These are phyloP conservation scores for Nosema muscidifuracis DNA, from an alignment of 371 early-diverging fungal species.

Conservation along the genomic window DNA sequence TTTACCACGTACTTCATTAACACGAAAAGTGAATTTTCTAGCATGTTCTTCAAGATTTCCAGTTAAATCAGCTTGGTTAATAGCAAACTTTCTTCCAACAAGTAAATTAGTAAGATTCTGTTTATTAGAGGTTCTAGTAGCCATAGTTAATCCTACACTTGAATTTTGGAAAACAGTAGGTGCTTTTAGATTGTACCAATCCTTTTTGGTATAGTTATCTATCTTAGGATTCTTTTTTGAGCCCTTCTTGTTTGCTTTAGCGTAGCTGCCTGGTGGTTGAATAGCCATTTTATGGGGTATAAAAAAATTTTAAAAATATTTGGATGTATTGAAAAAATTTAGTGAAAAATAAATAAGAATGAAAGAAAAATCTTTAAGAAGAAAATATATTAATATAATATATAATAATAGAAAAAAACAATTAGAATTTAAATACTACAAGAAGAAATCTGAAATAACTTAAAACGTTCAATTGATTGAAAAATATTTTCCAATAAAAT, in stretches of 20 bases:
- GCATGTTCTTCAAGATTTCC: slow-evolving; percentile 72
- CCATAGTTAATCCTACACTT: slow-evolving; percentile 52
- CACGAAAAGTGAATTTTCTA: slow-evolving; percentile 94
- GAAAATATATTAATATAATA: too few relatives aligned
- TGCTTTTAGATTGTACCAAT: slow-evolving; percentile 55
- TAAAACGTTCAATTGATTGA: too few relatives aligned
- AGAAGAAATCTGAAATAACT: too few relatives aligned
- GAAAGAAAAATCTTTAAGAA: too few relatives aligned
- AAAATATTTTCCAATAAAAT: too few relatives aligned
- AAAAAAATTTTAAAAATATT: too few relatives aligned
- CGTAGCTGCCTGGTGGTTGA: slow-evolving; percentile 47
- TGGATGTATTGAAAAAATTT: too few relatives aligned
- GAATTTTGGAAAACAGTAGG: slow-evolving; percentile 37
- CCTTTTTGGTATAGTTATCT: slow-evolving; percentile 58
- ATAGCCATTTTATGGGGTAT: slow-evolving; percentile 33
- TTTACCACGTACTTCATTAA: slow-evolving; percentile 92
- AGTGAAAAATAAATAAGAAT: too few relatives aligned
- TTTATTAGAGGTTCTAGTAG: slow-evolving; percentile 46
- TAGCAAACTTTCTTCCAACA: slow-evolving; percentile 90
- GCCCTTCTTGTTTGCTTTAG: slow-evolving; percentile 53
- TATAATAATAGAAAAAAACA: too few relatives aligned
- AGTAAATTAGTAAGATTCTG: slow-evolving; percentile 62
- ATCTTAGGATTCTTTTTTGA: slow-evolving; percentile 36
- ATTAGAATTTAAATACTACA: too few relatives aligned
- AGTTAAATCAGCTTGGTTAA: slow-evolving; percentile 85